A percentile compares a stretch with the other conserved stretches of the same genome.
These are phyloP conservation scores for Talinum fruticosum DNA, from an alignment of 148 eudicot genomes.

Conservation along the genomic window DNA sequence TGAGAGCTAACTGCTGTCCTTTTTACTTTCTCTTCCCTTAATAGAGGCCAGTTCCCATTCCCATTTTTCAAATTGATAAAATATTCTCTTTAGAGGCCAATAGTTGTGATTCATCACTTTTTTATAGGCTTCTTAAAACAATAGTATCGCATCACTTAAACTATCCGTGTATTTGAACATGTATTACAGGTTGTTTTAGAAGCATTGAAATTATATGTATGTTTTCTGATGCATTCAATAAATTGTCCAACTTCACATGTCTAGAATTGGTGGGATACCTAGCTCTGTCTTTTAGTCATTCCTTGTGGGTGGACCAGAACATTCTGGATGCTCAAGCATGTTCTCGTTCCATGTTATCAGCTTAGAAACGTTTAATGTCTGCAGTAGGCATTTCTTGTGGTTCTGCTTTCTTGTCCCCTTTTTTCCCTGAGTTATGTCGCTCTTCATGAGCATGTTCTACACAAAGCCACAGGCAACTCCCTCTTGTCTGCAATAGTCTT, in stretches of 20 bases:
- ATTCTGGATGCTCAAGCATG: background rate
- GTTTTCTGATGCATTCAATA: slow-evolving; percentile 5
- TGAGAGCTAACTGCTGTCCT: background rate
- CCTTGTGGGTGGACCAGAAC: slow-evolving; percentile 13
- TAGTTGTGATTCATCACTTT: background rate
- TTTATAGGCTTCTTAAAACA: background rate
- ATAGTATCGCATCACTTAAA: no score
- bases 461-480: background rate
- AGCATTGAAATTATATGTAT: background rate
- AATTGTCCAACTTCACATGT: slow-evolving; percentile 12
- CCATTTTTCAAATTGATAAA: background rate
- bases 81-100: background rate
- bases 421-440: no score
- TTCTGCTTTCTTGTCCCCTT: background rate
- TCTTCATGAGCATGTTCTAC: background rate
- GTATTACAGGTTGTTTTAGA: background rate
- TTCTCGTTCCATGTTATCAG: slow-evolving; percentile 3
- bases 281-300: slow-evolving; percentile 16
- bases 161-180: background rate
- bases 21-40: background rate
- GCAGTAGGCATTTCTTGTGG: background rate
- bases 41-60: background rate
- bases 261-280: slow-evolving; percentile 1
- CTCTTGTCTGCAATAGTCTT: background rate
- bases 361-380: background rate